Base-by-base conservation (phyloP, 2,329 filamentous ascomycete genomes). In the Knoxdaviesia capensis region DNA sequence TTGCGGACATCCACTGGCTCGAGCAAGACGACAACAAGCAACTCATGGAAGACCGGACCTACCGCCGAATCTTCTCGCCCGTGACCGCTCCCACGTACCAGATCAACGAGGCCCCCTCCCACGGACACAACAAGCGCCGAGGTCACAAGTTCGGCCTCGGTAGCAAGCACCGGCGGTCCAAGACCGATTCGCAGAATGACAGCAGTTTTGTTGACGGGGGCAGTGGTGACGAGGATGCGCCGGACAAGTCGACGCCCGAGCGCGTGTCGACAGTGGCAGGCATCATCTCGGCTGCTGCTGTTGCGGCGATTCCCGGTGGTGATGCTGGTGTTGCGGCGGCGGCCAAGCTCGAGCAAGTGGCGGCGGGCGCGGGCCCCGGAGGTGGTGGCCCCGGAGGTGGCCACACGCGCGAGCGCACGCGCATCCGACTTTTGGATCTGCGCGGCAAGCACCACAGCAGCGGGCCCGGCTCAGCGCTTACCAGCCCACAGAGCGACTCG, bases 1-100 rank as follows among this genome's bases (percentile, higher is more conserved):
- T 96, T 39, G 87, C 87, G 5, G 90, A 98, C 61, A 69, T 80
- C 1, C 84, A 87, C 52, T 98, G 90, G 90, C 62, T 92, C 28
- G 85, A 94, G 55, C 77, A 87, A 51, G 74, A 71, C 32, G 66
- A 78, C 44, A 86, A 94, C 57, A 92, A 87, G 55, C 69, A 68
- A 41, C 65, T 86, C 31, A 79, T 94, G 36, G 82, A 93, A 53
- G 81, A 94, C 56, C 74, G 77, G 9, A 65, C 83, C 51, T 85
- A 85, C 52, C 69, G 72, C 39, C 77, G 71, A 44, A 73, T 94
- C 9, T 92, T 82, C 47, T 66, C 41, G 6, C 36, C 20, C 44
- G 7, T 29, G 33, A 1, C 31, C 31, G 5, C 38, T 45, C n/a
- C 50, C 1, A 50, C 50, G 20, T 20, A 20, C 20, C 20, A 20